Conservation (phyloP, 345 rosid species). For the Eutrema japonicum region DNA sequence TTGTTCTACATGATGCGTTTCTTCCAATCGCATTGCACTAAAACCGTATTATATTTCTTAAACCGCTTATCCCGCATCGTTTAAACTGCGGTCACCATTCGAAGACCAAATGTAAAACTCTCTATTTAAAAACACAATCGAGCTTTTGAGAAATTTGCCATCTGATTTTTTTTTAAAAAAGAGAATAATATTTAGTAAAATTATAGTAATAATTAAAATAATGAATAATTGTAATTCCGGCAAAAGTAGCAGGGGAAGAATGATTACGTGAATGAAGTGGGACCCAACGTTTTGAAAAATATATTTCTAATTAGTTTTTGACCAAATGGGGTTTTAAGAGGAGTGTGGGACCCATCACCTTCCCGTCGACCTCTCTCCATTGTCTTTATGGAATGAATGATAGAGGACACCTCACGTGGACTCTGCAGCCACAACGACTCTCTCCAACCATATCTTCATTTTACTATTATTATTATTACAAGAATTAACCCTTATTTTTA, state of each 20-base stretch:
- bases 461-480: background rate
- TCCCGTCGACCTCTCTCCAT: slow-evolving; percentile 66
- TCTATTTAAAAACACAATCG: background rate
- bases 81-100: too few relatives aligned
- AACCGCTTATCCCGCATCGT: accelerated
- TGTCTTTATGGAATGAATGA: slow-evolving; percentile 99
- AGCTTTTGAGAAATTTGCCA: slow-evolving; percentile 1
- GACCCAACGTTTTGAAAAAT: slow-evolving; percentile 46
- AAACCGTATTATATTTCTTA: too few relatives aligned
- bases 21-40: too few relatives aligned
- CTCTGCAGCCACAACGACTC: slow-evolving; percentile 88
- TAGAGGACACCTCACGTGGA: slow-evolving; percentile 99
- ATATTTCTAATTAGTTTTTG: slow-evolving; percentile 44
- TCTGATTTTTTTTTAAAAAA: slow-evolving; percentile 1
- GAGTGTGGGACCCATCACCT: slow-evolving; percentile 59
- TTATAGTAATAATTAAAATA: background rate
- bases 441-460: slow-evolving; percentile 64
- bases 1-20: too few relatives aligned
- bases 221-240: slow-evolving; percentile 30
- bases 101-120: background rate
- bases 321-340: slow-evolving; percentile 41
- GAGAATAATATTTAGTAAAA: slow-evolving; percentile 2
- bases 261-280: slow-evolving; percentile 81
- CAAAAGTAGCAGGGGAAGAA: slow-evolving; percentile 50
- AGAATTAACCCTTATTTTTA: background rate